phyloP scores from a whole-genome alignment of 805 yeast genomes.

The Yamadazyma scolyti region DNA sequence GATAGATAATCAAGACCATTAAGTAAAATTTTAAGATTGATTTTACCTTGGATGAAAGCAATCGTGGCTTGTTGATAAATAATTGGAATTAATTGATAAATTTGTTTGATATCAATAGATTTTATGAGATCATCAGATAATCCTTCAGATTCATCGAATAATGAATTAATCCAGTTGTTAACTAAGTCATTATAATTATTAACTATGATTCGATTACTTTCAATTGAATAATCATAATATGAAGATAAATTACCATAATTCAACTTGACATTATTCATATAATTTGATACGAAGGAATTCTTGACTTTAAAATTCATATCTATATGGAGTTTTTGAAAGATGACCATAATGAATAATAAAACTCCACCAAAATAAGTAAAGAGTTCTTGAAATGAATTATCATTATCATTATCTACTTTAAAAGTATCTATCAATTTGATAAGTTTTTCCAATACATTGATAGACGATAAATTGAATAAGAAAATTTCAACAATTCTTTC shows the following conservation, averaged over 20 bases:
- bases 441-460: conserved; percentile 38
- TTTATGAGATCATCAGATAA: conserved; percentile 79
- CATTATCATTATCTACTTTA: conserved; percentile 45
- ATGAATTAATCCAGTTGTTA: conserved; percentile 72
- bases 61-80: conserved; percentile 69
- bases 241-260: conserved; percentile 28
- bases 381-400: conserved; percentile 58
- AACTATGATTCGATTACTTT: conserved; percentile 25
- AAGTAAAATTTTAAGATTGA: conserved; percentile 56
- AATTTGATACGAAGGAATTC: conserved; percentile 30
- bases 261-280: conserved; percentile 29
- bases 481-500: conserved; percentile 34
- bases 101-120: conserved; percentile 61
- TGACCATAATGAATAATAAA: conserved; percentile 24
- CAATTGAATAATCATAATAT: conserved; percentile 11
- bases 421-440: conserved; percentile 50
- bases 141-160: conserved; percentile 73
- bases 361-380: conserved; percentile 68
- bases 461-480: conserved; percentile 42
- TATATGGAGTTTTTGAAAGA: conserved; percentile 9
- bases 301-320: conserved; percentile 20
- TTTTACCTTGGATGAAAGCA: conserved; percentile 52
- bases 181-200: conserved; percentile 30
- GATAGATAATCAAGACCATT: conserved; percentile 86
- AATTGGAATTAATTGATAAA: conserved; percentile 65